Conservation (phyloP, 2,329 filamentous ascomycete species). For the Cladophialophora yegresii region DNA sequence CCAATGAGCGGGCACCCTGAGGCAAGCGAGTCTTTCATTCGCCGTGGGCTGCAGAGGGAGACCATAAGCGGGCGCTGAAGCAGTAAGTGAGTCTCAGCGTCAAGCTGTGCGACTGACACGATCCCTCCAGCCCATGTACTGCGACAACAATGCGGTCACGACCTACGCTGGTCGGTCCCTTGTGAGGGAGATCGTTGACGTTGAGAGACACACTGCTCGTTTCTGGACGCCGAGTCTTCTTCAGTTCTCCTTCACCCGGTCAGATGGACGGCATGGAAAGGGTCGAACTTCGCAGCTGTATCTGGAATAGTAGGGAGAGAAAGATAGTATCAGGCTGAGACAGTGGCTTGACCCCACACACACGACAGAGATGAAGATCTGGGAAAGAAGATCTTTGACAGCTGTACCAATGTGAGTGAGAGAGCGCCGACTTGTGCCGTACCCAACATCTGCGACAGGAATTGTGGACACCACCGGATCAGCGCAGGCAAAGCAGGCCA, state of each 20-base stretch:
- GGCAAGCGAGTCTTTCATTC: slow-evolving; percentile 2
- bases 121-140: neutral
- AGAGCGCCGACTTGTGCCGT: slow-evolving; percentile 3
- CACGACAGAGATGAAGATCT: slow-evolving; percentile 9
- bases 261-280: neutral
- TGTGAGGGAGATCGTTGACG: neutral
- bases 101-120: slow-evolving; percentile 17
- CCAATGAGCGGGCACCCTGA: slow-evolving; percentile 1
- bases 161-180: neutral
- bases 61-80: slow-evolving; percentile 9
- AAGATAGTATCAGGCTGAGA: slow-evolving; percentile 25
- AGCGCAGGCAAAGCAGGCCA: neutral
- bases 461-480: neutral
- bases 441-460: neutral
- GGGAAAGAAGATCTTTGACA: slow-evolving; percentile 5
- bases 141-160: neutral
- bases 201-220: neutral
- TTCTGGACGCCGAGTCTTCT: neutral
- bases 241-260: neutral
- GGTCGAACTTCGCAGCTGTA: neutral
- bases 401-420: neutral
- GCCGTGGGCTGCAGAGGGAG: neutral
- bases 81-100: slow-evolving; percentile 6
- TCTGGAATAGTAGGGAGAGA: neutral
- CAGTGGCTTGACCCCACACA: slow-evolving; percentile 8